These are phyloP conservation scores for Haberlea rhodopensis DNA, from an alignment of 257 asterid species.

Conservation along the genomic window DNA sequence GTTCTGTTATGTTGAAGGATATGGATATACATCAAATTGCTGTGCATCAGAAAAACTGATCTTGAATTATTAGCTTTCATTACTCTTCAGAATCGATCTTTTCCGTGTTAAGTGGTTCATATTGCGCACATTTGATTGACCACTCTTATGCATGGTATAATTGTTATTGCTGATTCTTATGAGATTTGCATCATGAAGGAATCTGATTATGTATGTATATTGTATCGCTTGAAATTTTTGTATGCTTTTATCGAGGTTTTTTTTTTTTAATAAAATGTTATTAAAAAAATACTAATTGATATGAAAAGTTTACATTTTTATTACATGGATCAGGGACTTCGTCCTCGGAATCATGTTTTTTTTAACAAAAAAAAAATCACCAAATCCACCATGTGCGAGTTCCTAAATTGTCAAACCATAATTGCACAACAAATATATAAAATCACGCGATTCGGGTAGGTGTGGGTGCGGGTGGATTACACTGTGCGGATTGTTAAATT, in stretches of 20 bases:
- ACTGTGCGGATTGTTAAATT: too few species aligned
- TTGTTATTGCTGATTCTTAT: not conserved
- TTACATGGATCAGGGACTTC: too few species aligned
- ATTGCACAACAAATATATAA: too few species aligned
- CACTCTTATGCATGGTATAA: not conserved
- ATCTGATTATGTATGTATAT: not conserved
- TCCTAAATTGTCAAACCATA: too few species aligned
- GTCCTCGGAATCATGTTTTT: too few species aligned
- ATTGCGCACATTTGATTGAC: not conserved
- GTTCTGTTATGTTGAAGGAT: conserved; percentile 94
- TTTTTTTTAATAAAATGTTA: too few species aligned
- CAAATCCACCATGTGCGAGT: too few species aligned
- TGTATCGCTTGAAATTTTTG: not conserved
- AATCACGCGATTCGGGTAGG: too few species aligned
- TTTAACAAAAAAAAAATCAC: too few species aligned
- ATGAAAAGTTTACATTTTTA: too few species aligned
- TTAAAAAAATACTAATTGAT: too few species aligned
- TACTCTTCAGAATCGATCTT: not conserved
- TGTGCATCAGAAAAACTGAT: conserved; percentile 71
- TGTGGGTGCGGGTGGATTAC: too few species aligned
- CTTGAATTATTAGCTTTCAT: not conserved
- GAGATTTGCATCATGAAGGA: not conserved
- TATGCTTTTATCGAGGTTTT: not conserved
- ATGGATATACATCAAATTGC: conserved; percentile 96
- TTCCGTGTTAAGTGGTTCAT: not conserved